Base-by-base conservation (phyloP, 1,284 basidiomycete genomes). In the Ceratobasidium sp. region DNA sequence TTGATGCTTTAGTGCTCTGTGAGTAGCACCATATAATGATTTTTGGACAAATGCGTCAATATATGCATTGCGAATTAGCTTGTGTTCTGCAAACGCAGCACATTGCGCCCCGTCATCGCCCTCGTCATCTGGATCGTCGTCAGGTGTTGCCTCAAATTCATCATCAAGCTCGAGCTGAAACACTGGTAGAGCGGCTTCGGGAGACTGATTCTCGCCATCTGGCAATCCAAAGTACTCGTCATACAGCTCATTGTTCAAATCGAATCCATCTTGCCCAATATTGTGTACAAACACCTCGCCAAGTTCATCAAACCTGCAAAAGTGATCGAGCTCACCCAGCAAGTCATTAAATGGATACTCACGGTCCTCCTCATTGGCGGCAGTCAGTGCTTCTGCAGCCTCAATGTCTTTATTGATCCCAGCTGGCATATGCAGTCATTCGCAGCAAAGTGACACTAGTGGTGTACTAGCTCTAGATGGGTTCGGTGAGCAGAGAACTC, bases 31-130 rank as follows among this genome's bases (percentile, higher is more conserved):
- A 52, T 11, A 52, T 11, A 52, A 7, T 9, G 26, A 8, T 30
- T 57, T 57, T 30, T 57, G 54, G 28, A 57, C 21, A 57, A 57
- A 57, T 9, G 30, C 54, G 21, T 57, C 54, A 30, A 57, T 57
- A 57, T 30, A 57, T 23, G 54, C 54, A 57, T 57, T 57, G 5
- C 54, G 8, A 30, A 57, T 57, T n/a, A 30, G 11, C 8, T 6
- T 30, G 9, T 13, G 54, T n/a, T 57, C 54, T 9, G 13, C 9
- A 23, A 57, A 57, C 8, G 54, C 54, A 7, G 54, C 14, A 30
- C 54, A 57, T n/a, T n/a, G n/a, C n/a, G n/a, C 28, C 16, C 7
- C n/a, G n/a, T n/a, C 38, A 9, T 43, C 35, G n/a, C n/a, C n/a
- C n/a, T 38, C 35, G 18, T 52, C 49, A 14, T 7, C 23, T n/a